A percentile compares a stretch with the other conserved stretches of the same genome.
phyloP scores from a whole-genome alignment of 805 yeast genomes.

The Saturnispora mendoncae region DNA sequence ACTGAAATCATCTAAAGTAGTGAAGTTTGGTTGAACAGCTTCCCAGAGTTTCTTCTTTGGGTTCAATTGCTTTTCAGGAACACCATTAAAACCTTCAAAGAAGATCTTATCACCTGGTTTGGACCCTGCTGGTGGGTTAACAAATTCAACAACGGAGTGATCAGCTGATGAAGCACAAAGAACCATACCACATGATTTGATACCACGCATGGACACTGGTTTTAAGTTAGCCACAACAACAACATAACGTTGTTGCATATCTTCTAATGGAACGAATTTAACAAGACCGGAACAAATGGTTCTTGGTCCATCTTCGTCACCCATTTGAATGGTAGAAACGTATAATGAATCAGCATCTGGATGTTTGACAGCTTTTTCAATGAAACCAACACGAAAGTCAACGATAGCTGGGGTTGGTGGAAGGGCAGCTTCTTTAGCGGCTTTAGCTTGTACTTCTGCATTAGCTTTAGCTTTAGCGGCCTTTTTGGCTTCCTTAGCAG shows the following conservation, averaged over 20 bases:
- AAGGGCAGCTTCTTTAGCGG: conserved; percentile 45
- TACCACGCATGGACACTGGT: conserved; percentile 97
- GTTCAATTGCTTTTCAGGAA: conserved; percentile 85
- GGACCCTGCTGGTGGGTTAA: conserved; percentile 88
- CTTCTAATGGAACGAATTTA: conserved; percentile 80
- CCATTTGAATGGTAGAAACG: conserved; percentile 93
- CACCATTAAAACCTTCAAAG: conserved; percentile 84
- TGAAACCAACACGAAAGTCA: conserved; percentile 92
- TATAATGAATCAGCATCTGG: conserved; percentile 97
- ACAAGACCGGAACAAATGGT: conserved; percentile 97
- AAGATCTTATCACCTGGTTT: conserved; percentile 94
- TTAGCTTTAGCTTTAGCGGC: conserved; percentile 48
- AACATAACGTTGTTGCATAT: conserved; percentile 89
- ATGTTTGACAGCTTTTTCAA: conserved; percentile 92
- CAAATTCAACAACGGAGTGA: conserved; percentile 72
- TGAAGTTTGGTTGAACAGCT: conserved; percentile 82
- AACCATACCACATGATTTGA: conserved; percentile 94
- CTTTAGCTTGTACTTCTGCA: conserved; percentile 44
- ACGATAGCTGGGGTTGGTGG: conserved; percentile 77
- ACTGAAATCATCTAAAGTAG: conserved; percentile 66
- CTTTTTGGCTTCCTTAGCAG: conserved; percentile 33
- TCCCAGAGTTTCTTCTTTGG: conserved; percentile 99
- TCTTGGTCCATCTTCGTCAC: conserved; percentile 95
- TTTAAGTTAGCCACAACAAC: conserved; percentile 91
- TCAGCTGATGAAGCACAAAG: conserved; percentile 71